A percentile compares a stretch with the other conserved stretches of the same genome.
These are phyloP conservation scores for Kalanchoe fedtschenkoi DNA, from an alignment of 164 flowering plant genomes.

Conservation along the genomic window DNA sequence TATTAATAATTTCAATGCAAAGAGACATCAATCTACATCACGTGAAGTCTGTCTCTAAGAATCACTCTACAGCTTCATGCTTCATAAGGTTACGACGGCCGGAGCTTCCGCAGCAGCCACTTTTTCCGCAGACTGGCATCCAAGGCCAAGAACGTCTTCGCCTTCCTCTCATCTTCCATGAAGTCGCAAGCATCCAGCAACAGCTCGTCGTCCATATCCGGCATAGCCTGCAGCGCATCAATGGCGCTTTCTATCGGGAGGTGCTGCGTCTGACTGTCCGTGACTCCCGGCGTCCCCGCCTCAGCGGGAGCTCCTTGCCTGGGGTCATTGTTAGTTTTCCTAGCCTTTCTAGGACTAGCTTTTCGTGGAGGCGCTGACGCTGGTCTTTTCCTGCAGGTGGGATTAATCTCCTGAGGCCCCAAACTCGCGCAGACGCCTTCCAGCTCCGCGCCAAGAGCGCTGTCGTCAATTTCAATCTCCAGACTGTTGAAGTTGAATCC, in stretches of 20 bases:
- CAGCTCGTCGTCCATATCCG: slow-evolving; percentile 39
- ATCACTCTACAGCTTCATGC: too few relatives aligned
- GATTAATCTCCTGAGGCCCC: not conserved
- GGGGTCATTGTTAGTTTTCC: slow-evolving; percentile 12
- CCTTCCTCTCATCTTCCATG: slow-evolving; percentile 42
- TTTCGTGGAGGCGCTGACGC: not conserved
- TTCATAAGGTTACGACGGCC: slow-evolving; percentile 10
- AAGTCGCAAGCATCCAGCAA: slow-evolving; percentile 46
- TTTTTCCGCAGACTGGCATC: slow-evolving; percentile 28
- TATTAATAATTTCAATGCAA: too few relatives aligned
- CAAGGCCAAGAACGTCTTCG: slow-evolving; percentile 44
- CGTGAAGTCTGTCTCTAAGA: too few relatives aligned
- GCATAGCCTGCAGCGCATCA: slow-evolving; percentile 30
- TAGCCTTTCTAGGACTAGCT: slow-evolving; percentile 14
- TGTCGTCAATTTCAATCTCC: slow-evolving; percentile 14
- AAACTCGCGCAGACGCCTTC: slow-evolving; percentile 14
- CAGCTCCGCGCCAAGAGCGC: slow-evolving; percentile 9
- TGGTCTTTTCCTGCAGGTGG: slow-evolving; percentile 17
- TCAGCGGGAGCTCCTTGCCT: slow-evolving; percentile 8
- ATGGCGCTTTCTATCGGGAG: slow-evolving; percentile 25
- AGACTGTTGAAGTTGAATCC: slow-evolving; percentile 10
- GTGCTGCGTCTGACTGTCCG: slow-evolving; percentile 3
- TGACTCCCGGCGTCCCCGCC: not conserved
- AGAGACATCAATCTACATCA: too few relatives aligned
- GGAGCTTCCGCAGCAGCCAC: slow-evolving; percentile 42